A percentile compares a stretch with the other conserved stretches of the same genome.
Conservation (phyloP, 1,284 basidiomycete genomes). For the Amylostereum chailletii region DNA sequence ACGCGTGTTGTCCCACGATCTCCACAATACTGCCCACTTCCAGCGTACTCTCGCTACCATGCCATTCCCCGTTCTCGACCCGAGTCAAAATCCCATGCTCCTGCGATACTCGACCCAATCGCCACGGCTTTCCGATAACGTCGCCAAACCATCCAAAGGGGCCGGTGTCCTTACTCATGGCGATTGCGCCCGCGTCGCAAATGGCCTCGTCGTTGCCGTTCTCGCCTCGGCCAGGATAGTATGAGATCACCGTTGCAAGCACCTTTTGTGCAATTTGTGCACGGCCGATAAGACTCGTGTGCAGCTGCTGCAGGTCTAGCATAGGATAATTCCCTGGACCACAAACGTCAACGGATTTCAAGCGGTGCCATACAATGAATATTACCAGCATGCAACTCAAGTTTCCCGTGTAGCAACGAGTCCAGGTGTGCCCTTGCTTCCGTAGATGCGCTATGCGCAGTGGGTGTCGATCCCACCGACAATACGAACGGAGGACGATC, state of each 20-base stretch:
- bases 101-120: conserved; percentile 64
- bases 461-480: conserved; percentile 82
- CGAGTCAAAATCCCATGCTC: conserved; percentile 72
- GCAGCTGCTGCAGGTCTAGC: conserved; percentile 77
- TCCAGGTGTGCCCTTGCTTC: conserved; percentile 38
- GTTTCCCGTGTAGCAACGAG: conserved; percentile 42
- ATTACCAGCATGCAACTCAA: conserved; percentile 71
- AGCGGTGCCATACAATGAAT: not conserved
- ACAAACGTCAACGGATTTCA: conserved; percentile 1
- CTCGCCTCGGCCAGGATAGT: conserved; percentile 61
- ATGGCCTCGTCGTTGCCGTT: conserved; percentile 63
- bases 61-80: conserved; percentile 17
- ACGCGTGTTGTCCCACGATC: conserved; percentile 72
- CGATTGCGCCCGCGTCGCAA: conserved; percentile 77
- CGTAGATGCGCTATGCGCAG: conserved; percentile 67
- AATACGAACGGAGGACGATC: conserved; percentile 47
- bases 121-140: conserved; percentile 65
- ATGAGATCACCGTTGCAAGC: conserved; percentile 65
- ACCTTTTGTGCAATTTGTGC: conserved; percentile 60
- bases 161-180: conserved; percentile 80
- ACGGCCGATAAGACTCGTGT: conserved; percentile 57
- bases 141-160: conserved; percentile 65
- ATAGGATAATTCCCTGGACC: conserved; percentile 72
- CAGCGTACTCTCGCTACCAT: conserved; percentile 24
- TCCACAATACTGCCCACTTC: conserved; percentile 55